phyloP scores from a whole-genome alignment of 2,329 filamentous ascomycete species.

The Claviceps sorghi region DNA sequence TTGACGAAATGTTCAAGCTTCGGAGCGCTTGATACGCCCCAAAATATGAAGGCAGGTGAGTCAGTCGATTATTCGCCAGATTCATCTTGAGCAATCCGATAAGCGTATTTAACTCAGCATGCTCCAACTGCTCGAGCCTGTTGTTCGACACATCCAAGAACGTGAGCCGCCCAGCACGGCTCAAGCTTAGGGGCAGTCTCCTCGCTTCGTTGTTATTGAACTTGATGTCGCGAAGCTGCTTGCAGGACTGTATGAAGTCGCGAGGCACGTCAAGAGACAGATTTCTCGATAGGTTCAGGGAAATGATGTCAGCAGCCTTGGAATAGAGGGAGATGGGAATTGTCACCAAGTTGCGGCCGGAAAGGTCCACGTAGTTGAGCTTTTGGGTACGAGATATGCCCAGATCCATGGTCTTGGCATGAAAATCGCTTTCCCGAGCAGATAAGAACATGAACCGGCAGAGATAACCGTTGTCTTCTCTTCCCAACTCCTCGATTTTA shows the following conservation, averaged over 20 bases:
- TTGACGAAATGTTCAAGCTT: conserved; percentile 84
- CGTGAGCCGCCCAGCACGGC: conserved; percentile 65
- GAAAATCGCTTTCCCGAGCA: conserved; percentile 70
- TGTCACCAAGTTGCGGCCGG: conserved; percentile 78
- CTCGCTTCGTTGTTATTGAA: conserved; percentile 89
- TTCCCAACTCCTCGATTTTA: conserved; percentile 78
- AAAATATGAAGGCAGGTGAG: conserved; percentile 67
- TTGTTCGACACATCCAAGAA: conserved; percentile 95
- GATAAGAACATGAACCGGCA: conserved; percentile 93
- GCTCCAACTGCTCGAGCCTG: conserved; percentile 69
- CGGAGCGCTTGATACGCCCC: conserved; percentile 64
- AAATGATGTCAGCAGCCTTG: conserved; percentile 83
- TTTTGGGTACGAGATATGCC: conserved; percentile 73
- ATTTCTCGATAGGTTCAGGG: conserved; percentile 85
- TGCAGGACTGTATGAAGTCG: conserved; percentile 91
- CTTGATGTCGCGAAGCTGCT: conserved; percentile 84
- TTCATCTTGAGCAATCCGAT: conserved; percentile 74
- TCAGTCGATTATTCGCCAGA: conserved; percentile 83
- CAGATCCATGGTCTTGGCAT: conserved; percentile 55
- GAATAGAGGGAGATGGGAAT: conserved; percentile 92
- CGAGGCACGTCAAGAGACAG: conserved; percentile 83
- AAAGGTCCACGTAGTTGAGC: conserved; percentile 85
- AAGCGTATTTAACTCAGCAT: conserved; percentile 65
- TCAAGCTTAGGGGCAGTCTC: conserved; percentile 69
- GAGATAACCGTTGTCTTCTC: conserved; percentile 94